Evolutionary conservation across 306 rosid species (phyloP), one percentile per base, ranked within the genome.

Genomic region (Potentilla sterilis): DNA sequence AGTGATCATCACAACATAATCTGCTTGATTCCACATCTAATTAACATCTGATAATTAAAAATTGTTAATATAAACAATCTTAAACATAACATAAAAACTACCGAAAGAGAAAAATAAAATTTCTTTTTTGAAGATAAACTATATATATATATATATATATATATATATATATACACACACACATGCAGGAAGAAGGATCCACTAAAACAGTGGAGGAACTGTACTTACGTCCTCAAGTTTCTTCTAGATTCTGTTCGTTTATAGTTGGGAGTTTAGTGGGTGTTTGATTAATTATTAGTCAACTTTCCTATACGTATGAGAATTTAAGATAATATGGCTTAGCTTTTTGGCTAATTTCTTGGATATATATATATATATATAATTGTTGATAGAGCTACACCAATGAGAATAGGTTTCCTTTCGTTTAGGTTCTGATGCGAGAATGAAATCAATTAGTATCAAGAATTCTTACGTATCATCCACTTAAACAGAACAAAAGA

Each of bases 401-500:
- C 21, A 15, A 46, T 18, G 15, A 34, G 47, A 19, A 38, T 9
- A 38, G 43, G 69, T 42, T 46, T 57, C 72, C 48, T 64, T 64
- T 76, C 3, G n/a, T 43, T 70, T 52, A 14, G 72, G 62, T 74
- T 61, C 47, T 32, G 72, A 70, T 62, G 51, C 70, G 80, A 63
- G 74, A 54, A 69, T 32, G 63, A 70, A 9, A 51, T 52, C 35
- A 10, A 5, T 75, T 38, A 54, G 61, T 68, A 80, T 47, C 21
- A 49, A 11, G 1, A 6, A 28, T 28, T 61, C 76, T 61, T 61
- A 61, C 81, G 76, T 62, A 57, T 47, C 51, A 5, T 70, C 72
- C 81, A 78, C 81, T 70, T 37, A 59, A 19, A 77, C 18, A 32
- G 18, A 77, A 13, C 69, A 55, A 28, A 67, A 59, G 38, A 77